Evolutionary conservation across 2,329 filamentous ascomycete species (phyloP).

Genomic region (Macrophomina tecta): DNA sequence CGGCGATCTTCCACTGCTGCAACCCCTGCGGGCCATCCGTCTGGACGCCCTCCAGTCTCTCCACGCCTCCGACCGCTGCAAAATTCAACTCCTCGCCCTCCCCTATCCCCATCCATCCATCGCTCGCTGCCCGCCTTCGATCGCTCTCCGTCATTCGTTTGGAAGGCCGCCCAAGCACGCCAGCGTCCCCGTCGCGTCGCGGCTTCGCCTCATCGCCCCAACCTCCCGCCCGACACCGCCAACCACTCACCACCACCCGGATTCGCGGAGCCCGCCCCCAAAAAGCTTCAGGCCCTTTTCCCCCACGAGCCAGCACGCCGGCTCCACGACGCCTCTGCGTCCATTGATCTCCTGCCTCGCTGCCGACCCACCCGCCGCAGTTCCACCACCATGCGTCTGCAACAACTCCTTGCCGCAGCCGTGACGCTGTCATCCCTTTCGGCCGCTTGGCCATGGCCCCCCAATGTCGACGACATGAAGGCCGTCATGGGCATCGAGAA

Average conservation of each 20-base stretch:
- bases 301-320: constrained; percentile 5
- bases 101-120: constrained; percentile 13
- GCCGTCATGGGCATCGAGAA: constrained; percentile 26
- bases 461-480: constrained; percentile 24
- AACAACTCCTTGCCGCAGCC: constrained; percentile 46
- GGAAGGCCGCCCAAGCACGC: not conserved
- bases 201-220: constrained; percentile 4
- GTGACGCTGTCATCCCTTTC: constrained; percentile 46
- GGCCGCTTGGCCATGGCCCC: constrained; percentile 38
- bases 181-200: constrained; percentile 11
- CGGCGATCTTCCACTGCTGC: constrained; percentile 22
- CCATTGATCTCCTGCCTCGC: constrained; percentile 12
- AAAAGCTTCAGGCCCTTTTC: not conserved
- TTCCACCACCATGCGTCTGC: constrained; percentile 41
- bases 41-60: constrained; percentile 9
- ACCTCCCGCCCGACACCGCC: constrained; percentile 15
- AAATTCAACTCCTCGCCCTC: not conserved
- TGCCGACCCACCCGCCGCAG: not conserved
- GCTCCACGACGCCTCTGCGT: constrained; percentile 15
- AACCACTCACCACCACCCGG: constrained; percentile 2
- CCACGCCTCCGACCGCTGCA: not conserved
- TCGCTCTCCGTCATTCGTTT: constrained; percentile 25
- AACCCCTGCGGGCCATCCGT: constrained; percentile 24
- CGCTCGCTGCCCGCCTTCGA: constrained; percentile 18
- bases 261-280: constrained; percentile 14